These are phyloP conservation scores for Pholiota conissans DNA, from an alignment of 768 basidiomycete species.

Conservation along the genomic window DNA sequence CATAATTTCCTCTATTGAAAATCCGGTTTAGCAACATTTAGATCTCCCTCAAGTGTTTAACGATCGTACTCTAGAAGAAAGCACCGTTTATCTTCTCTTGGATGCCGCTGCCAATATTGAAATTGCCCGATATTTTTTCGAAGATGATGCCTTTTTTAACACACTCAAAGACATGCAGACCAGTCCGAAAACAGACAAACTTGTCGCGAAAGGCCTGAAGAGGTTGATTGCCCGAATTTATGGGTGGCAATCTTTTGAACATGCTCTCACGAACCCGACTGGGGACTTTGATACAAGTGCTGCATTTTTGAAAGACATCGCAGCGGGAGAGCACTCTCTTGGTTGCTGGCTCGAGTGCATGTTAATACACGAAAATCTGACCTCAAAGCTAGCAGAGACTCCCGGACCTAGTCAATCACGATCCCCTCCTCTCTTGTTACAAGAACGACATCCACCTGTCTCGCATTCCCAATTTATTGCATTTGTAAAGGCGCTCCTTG, in stretches of 20 bases:
- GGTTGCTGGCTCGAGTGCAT: slow-evolving; percentile 77
- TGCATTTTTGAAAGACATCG: slow-evolving; percentile 57
- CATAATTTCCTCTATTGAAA: background rate
- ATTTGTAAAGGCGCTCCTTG: slow-evolving; percentile 67
- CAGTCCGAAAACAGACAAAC: slow-evolving; percentile 36
- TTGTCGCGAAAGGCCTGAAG: slow-evolving; percentile 44
- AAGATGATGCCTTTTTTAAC: slow-evolving; percentile 39
- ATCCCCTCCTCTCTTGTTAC: slow-evolving; percentile 41
- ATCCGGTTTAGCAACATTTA: slow-evolving; percentile 48
- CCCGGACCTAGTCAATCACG: slow-evolving; percentile 32
- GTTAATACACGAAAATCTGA: slow-evolving; percentile 55
- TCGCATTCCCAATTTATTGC: slow-evolving; percentile 60
- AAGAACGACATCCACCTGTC: slow-evolving; percentile 24
- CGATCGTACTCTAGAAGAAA: slow-evolving; percentile 49
- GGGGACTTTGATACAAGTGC: slow-evolving; percentile 52
- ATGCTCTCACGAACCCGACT: slow-evolving; percentile 54
- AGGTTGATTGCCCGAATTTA: slow-evolving; percentile 50
- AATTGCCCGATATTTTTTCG: slow-evolving; percentile 54
- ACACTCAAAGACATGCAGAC: slow-evolving; percentile 37
- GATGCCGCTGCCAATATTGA: slow-evolving; percentile 68
- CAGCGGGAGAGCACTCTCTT: slow-evolving; percentile 62
- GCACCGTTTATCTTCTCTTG: slow-evolving; percentile 54
- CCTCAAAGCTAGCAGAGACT: slow-evolving; percentile 42
- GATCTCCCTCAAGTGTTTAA: slow-evolving; percentile 58
- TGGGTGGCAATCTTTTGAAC: slow-evolving; percentile 62